phyloP scores from a whole-genome alignment of 805 yeast genomes.

The Cephaloascus albidus region DNA sequence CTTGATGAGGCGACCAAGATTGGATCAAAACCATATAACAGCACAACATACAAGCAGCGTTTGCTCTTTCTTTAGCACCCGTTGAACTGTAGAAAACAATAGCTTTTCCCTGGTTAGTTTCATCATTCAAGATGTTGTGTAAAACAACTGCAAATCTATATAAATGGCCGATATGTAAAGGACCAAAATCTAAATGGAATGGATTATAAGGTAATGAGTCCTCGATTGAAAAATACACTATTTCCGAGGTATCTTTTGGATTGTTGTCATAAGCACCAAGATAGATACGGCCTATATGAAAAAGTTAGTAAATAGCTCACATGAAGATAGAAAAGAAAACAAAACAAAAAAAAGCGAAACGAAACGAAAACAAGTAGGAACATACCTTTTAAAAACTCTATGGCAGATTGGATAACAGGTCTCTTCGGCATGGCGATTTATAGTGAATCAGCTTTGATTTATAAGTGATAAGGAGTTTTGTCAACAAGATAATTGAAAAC shows the following conservation, averaged over 20 bases:
- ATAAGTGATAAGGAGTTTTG: too few relatives aligned
- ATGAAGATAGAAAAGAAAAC: not conserved
- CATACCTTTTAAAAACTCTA: conserved; percentile 27
- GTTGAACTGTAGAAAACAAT: conserved; percentile 85
- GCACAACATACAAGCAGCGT: conserved; percentile 89
- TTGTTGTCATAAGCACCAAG: conserved; percentile 79
- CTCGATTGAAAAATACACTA: conserved; percentile 86
- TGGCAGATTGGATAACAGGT: conserved; percentile 16
- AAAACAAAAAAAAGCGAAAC: too few relatives aligned
- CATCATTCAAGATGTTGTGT: conserved; percentile 85
- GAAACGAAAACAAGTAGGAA: too few relatives aligned
- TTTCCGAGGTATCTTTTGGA: conserved; percentile 68
- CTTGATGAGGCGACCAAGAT: conserved; percentile 98
- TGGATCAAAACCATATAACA: conserved; percentile 94
- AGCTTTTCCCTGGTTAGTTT: conserved; percentile 75
- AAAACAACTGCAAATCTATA: conserved; percentile 92
- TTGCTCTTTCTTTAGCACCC: conserved; percentile 73
- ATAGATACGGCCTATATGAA: conserved; percentile 51
- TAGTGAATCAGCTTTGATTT: too few relatives aligned
- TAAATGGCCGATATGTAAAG: conserved; percentile 84
- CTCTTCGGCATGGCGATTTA: conserved; percentile 16
- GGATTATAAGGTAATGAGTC: conserved; percentile 87
- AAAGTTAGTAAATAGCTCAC: not conserved
- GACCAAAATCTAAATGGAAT: conserved; percentile 97
- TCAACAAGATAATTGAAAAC: too few relatives aligned